Evolutionary conservation across 768 basidiomycete genomes (phyloP), one percentile per base, ranked within the genome.

Genomic region (Mycena crocata): DNA sequence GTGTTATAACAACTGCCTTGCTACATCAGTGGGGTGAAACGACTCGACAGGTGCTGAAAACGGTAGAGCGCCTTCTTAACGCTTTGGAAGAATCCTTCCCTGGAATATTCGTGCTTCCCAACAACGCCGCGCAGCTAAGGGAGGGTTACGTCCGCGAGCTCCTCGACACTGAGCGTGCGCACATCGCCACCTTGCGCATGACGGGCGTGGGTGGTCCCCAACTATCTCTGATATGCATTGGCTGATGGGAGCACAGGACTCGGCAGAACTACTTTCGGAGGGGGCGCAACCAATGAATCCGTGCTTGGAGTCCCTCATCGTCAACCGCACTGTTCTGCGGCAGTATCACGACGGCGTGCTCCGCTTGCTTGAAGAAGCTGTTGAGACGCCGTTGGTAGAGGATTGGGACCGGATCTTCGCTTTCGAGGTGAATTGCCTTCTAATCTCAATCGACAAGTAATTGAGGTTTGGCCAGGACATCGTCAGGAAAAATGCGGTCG

Each of bases 61-160:
- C 80, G 0, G 74, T 82, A 12, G 74, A 78, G 45, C 75, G 81
- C 12, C 62, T 83, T 15, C 68, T 82, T 0, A 32, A 69, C 15
- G 74, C 80, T 0, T 71, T 84, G 32, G 76, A 83, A 70, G 79
- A 74, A 13, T 73, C 74, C 1, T 80, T 76, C 62, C 82, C 82
- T 4, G 80, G 79, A 2, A 62, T 83, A 30, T 84, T 78, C 63
- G 72, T 73, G 26, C 49, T 75, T 9, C 75, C 79, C 0, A 66
- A 69, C 57, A 71, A 76, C n/a, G 72, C 78, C 32, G 37, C 62
- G n/a, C 66, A 61, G 19, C 68, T 69, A 52, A 74, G 78, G 44
- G 30, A 32, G 17, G 75, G 71, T 30, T 69, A 76, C 6, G 55
- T 82, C 26, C 67, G 76, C 37, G 76, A 80, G 62, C 61, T 83